Percentiles rank a stretch among this genome's conserved stretches.
Evolutionary conservation across 177 flowering plant genomes (phyloP).

Genomic region (Vitis hybrid): DNA sequence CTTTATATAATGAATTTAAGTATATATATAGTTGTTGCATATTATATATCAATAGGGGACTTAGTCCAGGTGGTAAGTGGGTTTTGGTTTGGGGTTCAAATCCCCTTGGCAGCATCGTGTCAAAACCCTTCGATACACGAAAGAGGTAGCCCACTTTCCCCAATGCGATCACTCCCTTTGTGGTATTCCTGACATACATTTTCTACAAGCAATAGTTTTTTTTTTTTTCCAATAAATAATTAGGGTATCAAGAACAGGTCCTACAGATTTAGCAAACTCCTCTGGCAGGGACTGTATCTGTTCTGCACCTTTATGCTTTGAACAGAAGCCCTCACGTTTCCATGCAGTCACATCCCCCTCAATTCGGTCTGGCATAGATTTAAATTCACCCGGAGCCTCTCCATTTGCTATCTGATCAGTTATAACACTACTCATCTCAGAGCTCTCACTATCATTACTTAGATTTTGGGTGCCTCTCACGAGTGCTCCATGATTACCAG

Average conservation of each 20-base stretch:
- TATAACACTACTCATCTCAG: constrained; percentile 36
- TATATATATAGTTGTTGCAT: no score
- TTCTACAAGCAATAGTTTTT: no score
- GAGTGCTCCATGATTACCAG: constrained; percentile 34
- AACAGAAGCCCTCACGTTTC: constrained; percentile 87
- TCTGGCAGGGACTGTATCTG: constrained; percentile 79
- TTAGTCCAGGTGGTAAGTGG: no score
- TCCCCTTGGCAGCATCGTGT: no score
- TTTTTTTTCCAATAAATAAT: constrained; percentile 49
- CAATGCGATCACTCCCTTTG: no score
- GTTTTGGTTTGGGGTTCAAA: no score
- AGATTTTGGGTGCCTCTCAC: constrained; percentile 37
- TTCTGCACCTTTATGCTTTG: constrained; percentile 55
- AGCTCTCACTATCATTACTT: constrained; percentile 40
- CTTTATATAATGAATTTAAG: no score
- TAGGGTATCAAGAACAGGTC: constrained; percentile 70
- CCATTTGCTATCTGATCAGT: constrained; percentile 39
- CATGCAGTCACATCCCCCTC: constrained; percentile 38
- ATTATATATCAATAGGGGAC: no score
- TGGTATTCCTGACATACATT: no score
- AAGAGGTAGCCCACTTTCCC: no score
- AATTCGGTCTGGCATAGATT: constrained; percentile 19
- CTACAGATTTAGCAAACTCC: constrained; percentile 56
- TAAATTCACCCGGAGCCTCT: constrained; percentile 28
- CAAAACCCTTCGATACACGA: no score